These are phyloP conservation scores for Silene uniflora DNA, from an alignment of 148 eudicot species.

Conservation along the genomic window DNA sequence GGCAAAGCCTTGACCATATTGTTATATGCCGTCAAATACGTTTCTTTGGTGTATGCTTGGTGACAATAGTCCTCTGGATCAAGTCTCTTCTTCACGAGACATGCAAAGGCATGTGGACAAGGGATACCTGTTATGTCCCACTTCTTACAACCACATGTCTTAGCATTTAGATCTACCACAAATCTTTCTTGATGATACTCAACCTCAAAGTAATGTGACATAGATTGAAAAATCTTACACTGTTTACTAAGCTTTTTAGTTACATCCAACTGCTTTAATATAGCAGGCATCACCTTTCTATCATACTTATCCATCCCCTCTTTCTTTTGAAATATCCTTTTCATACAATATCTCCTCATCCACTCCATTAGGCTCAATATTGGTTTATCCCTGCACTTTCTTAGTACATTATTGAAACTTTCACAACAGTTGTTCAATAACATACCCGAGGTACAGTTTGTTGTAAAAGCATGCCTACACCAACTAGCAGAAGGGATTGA, in stretches of 20 bases:
- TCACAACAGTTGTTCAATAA: conserved; percentile 4
- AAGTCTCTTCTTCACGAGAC: not conserved
- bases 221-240: not conserved
- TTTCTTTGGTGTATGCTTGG: not conserved
- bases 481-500: not conserved
- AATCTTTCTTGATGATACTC: not conserved
- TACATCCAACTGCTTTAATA: not conserved
- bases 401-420: not conserved
- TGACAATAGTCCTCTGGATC: not conserved
- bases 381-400: not conserved
- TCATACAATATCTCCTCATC: not conserved
- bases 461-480: conserved; percentile 11
- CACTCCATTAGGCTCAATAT: not conserved
- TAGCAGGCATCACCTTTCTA: not conserved
- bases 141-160: not conserved
- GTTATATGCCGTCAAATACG: not conserved
- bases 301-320: not conserved
- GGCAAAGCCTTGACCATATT: not conserved
- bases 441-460: not conserved
- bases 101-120: not conserved
- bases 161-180: not conserved
- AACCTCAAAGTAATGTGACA: not conserved
- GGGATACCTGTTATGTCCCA: not conserved
- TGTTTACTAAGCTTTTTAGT: not conserved
- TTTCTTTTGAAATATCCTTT: not conserved